phyloP scores from a whole-genome alignment of 176 grass and related monocot species.

The Cenchrus americanus region DNA sequence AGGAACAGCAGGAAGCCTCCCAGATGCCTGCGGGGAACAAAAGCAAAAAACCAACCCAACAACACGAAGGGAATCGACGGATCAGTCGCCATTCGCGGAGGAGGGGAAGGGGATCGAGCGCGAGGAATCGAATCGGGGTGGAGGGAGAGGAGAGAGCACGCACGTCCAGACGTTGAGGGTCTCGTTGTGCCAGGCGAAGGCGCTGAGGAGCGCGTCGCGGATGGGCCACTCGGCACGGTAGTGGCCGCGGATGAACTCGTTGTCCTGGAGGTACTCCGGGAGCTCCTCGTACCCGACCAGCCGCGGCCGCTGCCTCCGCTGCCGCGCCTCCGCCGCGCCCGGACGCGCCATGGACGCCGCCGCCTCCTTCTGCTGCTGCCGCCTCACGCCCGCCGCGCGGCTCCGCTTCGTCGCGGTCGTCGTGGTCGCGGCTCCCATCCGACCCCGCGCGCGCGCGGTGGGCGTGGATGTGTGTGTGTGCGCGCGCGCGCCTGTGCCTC shows the following conservation, averaged over 20 bases:
- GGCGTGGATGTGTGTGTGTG: neutral
- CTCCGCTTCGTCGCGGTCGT: constrained; percentile 36
- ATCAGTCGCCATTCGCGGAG: neutral
- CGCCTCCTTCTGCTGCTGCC: neutral
- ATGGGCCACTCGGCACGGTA: constrained; percentile 94
- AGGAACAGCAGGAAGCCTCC: constrained; percentile 88
- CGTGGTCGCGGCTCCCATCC: constrained; percentile 48
- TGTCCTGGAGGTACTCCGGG: constrained; percentile 91
- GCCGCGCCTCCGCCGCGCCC: neutral
- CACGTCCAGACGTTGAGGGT: constrained; percentile 99
- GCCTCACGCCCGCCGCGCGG: neutral
- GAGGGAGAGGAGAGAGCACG: neutral
- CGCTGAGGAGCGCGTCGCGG: constrained; percentile 81
- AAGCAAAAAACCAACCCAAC: too few species aligned
- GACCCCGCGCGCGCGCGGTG: neutral
- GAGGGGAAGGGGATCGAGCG: neutral
- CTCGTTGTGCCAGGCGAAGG: constrained; percentile 99
- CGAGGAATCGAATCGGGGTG: neutral
- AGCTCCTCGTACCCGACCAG: constrained; percentile 90
- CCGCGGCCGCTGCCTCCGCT: constrained; percentile 25
- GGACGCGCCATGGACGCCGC: constrained; percentile 30
- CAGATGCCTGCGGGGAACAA: constrained; percentile 63
- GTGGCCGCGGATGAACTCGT: constrained; percentile 85
- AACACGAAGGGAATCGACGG: neutral
- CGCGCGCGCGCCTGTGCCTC: neutral